phyloP scores from a whole-genome alignment of 768 basidiomycete species.

The Mrakia gelida region DNA sequence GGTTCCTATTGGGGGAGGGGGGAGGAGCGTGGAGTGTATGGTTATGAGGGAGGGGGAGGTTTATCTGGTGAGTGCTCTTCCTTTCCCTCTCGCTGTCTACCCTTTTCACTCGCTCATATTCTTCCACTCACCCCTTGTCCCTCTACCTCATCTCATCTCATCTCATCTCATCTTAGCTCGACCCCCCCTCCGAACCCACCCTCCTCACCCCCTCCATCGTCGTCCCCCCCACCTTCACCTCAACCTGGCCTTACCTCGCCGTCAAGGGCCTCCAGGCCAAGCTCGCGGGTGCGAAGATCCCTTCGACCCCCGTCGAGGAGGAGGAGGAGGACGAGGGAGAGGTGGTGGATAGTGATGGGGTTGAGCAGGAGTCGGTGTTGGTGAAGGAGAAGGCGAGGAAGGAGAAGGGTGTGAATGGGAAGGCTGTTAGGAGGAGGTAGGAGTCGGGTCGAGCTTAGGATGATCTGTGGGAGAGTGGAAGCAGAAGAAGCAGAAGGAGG shows the following conservation, averaged over 20 bases:
- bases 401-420: neutral
- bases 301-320: neutral
- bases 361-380: neutral
- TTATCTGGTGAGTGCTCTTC: conserved; percentile 39
- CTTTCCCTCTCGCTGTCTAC: neutral
- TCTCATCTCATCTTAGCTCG: conserved; percentile 1
- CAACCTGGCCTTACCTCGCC: conserved; percentile 24
- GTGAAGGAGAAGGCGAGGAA: neutral
- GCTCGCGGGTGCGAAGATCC: neutral
- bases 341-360: neutral
- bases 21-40: conserved; percentile 38
- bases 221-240: neutral
- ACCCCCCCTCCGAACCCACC: conserved; percentile 18
- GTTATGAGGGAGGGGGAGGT: conserved; percentile 42
- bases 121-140: neutral
- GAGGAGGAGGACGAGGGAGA: neutral
- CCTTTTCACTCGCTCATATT: neutral
- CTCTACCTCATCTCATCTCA: neutral
- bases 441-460: no score
- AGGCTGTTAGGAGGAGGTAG: neutral
- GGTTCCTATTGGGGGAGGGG: conserved; percentile 41
- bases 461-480: no score
- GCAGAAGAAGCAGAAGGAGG: no score
- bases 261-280: neutral
- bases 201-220: conserved; percentile 15